Base-by-base conservation (phyloP, 73 alveolate species). In the Paramecium sexaurelia region DNA sequence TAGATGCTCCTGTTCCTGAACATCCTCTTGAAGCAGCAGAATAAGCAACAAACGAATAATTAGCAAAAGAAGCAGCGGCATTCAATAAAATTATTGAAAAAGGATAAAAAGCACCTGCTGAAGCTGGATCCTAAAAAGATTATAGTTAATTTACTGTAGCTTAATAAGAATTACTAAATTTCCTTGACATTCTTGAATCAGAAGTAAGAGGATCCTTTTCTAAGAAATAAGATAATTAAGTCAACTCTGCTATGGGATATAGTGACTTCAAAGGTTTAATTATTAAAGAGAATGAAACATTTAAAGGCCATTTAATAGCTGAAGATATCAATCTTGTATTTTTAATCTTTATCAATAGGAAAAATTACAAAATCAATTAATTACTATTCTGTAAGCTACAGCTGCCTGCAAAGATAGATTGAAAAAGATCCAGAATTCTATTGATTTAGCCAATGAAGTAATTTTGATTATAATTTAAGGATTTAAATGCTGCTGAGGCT, bases 401-500 rank as follows among this genome's bases (percentile, higher is more conserved):
- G 90, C 90, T 41, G 90, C 90, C n/a, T 78, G 90, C 73, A 78
- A 78, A 33, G 71, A 39, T 11, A 78, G 90, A 78, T 33, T 78
- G 11, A 78, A 78, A 75, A 29, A 78, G 41, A 78, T 78, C 27
- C 9, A 39, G 19, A 39, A 39, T 8, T 19, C 90, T 22, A 78
- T 78, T 24, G 90, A 78, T 78, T 33, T 78, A 78, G 90, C 90
- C 6, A 39, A 45, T 17, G 90, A 78, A 43, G 90, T 78, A 7
- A 4, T 10, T 17, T 37, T 61, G 0, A 27, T 73, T 13, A 4
- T 40, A 40, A 78, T 40, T 7, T 17, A 33, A 78, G 90, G 90
- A 78, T 24, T 43, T 78, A 7, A 39, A 22, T 27, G 2, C 75
- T 26, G 39, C 90, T 20, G 47, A 22, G 13, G 69, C 90, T 24